A percentile compares a stretch with the other conserved stretches of the same genome.
These are phyloP conservation scores for Discostella stelligera DNA, from an alignment of 352 stramenopile genomes.

Conservation along the genomic window DNA sequence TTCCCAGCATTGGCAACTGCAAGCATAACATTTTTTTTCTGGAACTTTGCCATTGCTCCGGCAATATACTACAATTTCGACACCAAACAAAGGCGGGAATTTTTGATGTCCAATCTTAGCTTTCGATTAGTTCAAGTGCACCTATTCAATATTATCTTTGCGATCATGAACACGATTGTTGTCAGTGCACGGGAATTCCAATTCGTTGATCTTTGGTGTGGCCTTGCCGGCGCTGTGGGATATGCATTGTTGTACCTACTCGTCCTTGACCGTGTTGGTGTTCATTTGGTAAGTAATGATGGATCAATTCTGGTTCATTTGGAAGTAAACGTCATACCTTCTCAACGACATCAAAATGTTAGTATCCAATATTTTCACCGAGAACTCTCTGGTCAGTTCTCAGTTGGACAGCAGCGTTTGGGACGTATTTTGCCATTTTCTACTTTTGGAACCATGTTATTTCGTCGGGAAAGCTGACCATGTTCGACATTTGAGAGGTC, in stretches of 20 bases:
- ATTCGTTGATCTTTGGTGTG: slow-evolving; percentile 54
- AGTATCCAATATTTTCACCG: slow-evolving; percentile 73
- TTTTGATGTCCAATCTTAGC: slow-evolving; percentile 58
- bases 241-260: slow-evolving; percentile 66
- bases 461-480: background rate
- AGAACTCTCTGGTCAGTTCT: slow-evolving; percentile 36
- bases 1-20: slow-evolving; percentile 63
- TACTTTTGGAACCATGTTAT: slow-evolving; percentile 40
- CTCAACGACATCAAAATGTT: background rate
- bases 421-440: slow-evolving; percentile 36
- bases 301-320: background rate
- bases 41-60: slow-evolving; percentile 73
- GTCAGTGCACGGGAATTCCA: slow-evolving; percentile 43
- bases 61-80: slow-evolving; percentile 48
- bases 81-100: slow-evolving; percentile 37
- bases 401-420: slow-evolving; percentile 35
- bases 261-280: slow-evolving; percentile 65
- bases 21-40: slow-evolving; percentile 68
- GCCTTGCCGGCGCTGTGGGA: slow-evolving; percentile 32
- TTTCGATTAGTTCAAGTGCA: slow-evolving; percentile 70
- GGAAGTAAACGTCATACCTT: background rate
- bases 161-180: slow-evolving; percentile 45
- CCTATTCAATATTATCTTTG: slow-evolving; percentile 71
- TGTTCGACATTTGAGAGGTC: no score
- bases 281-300: slow-evolving; percentile 43